A percentile compares a stretch with the other conserved stretches of the same genome.
phyloP scores from a whole-genome alignment of 139 green algal genomes.

The Chlorella sp. region DNA sequence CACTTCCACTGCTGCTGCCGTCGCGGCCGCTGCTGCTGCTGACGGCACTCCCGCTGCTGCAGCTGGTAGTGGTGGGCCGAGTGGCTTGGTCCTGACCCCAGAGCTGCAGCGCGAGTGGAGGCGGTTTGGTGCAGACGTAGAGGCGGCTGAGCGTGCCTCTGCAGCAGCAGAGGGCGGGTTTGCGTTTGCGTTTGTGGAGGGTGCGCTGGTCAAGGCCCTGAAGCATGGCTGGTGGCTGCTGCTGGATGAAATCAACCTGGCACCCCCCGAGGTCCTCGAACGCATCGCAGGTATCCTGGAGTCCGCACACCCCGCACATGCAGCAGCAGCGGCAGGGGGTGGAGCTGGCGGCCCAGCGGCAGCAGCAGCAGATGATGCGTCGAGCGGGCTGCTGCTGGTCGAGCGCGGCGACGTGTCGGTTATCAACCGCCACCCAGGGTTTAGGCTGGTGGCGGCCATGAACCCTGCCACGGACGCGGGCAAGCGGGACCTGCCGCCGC shows the following conservation, averaged over 20 bases:
- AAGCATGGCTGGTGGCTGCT: slow-evolving; percentile 91
- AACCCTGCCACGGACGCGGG: slow-evolving; percentile 96
- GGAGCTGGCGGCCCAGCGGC: no score
- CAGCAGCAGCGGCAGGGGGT: no score
- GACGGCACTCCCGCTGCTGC: no score
- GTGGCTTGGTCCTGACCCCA: slow-evolving; percentile 14
- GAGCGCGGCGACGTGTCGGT: slow-evolving; percentile 71
- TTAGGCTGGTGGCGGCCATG: slow-evolving; percentile 94
- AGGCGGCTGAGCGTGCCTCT: slow-evolving; percentile 58
- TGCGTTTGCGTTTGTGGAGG: slow-evolving; percentile 94
- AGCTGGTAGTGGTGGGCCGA: not conserved
- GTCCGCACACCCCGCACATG: no score
- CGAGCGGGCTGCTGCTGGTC: slow-evolving; percentile 56
- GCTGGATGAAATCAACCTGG: slow-evolving; percentile 83
- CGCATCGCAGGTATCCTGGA: slow-evolving; percentile 86
- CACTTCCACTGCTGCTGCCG: not conserved
- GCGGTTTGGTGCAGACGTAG: slow-evolving; percentile 59
- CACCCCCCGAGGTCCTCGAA: slow-evolving; percentile 80
- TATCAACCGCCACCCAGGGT: slow-evolving; percentile 77
- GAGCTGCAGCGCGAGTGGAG: no score
- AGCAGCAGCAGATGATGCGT: no score
- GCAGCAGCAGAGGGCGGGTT: slow-evolving; percentile 66
- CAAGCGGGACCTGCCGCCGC: slow-evolving; percentile 86
- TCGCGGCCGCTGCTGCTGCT: no score
- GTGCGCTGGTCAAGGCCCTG: slow-evolving; percentile 79